These are phyloP conservation scores for Perilla frutescens DNA, from an alignment of 257 asterid species.

Conservation along the genomic window DNA sequence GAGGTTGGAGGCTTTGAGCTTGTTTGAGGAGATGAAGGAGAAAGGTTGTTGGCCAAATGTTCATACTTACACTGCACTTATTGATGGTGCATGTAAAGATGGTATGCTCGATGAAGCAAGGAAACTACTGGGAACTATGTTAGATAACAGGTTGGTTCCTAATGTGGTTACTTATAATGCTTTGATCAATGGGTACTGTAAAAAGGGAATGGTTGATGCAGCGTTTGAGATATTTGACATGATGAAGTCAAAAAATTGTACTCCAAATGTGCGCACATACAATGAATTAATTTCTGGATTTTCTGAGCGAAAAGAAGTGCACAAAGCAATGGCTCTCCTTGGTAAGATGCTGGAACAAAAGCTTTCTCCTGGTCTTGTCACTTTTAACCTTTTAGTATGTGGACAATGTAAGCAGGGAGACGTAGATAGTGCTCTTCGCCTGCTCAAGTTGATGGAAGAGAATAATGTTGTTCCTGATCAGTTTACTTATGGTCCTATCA, in stretches of 20 bases:
- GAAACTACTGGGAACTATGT: constrained; percentile 50
- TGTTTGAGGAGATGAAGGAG: constrained; percentile 74
- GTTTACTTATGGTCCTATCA: constrained; percentile 62
- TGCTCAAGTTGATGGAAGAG: constrained; percentile 69
- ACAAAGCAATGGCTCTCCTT: constrained; percentile 73
- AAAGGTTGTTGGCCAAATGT: constrained; percentile 69
- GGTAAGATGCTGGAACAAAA: constrained; percentile 59
- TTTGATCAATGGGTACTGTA: constrained; percentile 71
- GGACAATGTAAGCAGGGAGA: constrained; percentile 76
- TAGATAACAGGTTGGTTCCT: constrained; percentile 58
- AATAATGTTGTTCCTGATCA: constrained; percentile 61
- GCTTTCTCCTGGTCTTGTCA: constrained; percentile 54
- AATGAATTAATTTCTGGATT: constrained; percentile 73
- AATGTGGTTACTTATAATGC: constrained; percentile 69
- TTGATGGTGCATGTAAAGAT: constrained; percentile 65
- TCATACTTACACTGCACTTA: constrained; percentile 68
- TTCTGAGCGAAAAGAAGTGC: constrained; percentile 58
- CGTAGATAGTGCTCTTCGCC: constrained; percentile 64
- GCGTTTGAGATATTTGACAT: constrained; percentile 55
- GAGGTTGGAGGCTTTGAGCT: constrained; percentile 59
- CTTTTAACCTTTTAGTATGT: constrained; percentile 65
- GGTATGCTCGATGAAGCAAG: constrained; percentile 59
- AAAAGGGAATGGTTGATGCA: constrained; percentile 57
- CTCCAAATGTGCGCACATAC: constrained; percentile 68
- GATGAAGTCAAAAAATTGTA: constrained; percentile 60